phyloP scores from a whole-genome alignment of 2,329 filamentous ascomycete species.

The Fusarium proliferatum region DNA sequence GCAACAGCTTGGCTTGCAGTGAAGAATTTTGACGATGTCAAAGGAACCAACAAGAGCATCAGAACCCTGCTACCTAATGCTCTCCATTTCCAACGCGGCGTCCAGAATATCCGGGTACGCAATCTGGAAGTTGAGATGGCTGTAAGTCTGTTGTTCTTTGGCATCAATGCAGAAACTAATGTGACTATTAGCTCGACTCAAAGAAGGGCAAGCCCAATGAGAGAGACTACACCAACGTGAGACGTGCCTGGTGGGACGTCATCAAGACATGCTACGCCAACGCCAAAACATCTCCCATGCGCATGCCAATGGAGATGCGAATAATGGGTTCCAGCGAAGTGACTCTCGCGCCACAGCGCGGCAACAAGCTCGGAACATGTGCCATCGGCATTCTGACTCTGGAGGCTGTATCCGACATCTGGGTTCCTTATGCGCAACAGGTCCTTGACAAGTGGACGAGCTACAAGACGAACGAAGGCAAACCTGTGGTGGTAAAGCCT shows the following conservation, averaged over 20 bases:
- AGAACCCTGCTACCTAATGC: not conserved
- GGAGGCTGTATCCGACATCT: not conserved
- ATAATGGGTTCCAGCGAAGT: not conserved
- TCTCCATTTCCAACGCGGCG: not conserved
- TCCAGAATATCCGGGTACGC: not conserved
- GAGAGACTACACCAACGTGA: not conserved
- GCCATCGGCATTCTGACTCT: not conserved
- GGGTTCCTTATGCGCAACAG: not conserved
- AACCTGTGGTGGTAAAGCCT: not conserved
- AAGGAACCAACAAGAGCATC: not conserved
- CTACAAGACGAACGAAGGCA: not conserved
- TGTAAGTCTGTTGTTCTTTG: rapidly evolving
- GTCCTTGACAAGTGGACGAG: not conserved
- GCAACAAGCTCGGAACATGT: not conserved
- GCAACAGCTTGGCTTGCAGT: not conserved
- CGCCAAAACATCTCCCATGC: not conserved
- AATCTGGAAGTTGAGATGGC: not conserved
- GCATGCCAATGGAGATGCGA: not conserved
- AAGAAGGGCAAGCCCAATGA: not conserved
- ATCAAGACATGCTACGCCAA: not conserved
- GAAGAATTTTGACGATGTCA: not conserved
- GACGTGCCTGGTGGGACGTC: not conserved
- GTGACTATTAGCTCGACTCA: not conserved
- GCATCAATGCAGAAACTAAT: not conserved
- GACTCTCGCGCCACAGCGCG: rapidly evolving